Conservation (phyloP, 495 filamentous ascomycete species). For the Trichoderma asperelloides region DNA sequence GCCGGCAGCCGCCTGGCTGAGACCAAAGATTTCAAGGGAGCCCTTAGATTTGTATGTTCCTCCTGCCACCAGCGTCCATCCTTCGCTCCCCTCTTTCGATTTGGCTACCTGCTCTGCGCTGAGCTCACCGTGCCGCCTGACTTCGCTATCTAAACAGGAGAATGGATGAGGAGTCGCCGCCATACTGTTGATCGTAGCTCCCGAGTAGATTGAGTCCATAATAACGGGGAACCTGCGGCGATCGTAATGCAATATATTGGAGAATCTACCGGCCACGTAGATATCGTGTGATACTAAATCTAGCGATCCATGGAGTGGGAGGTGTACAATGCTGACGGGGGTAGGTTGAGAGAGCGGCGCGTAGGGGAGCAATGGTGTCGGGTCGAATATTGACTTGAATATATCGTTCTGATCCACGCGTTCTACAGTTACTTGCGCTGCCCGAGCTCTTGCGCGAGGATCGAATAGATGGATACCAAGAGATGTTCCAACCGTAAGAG, state of each 20-base stretch:
- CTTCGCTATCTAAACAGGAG: constrained; percentile 42
- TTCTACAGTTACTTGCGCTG: constrained; percentile 18
- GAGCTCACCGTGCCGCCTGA: constrained; percentile 43
- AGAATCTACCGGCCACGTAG: constrained; percentile 82
- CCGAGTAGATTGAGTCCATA: constrained; percentile 69
- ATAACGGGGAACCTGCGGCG: constrained; percentile 76
- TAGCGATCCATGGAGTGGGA: constrained; percentile 41
- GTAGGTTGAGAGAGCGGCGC: constrained; percentile 73
- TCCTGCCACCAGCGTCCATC: constrained; percentile 65
- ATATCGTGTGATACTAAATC: constrained; percentile 51
- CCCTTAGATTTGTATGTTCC: constrained; percentile 95
- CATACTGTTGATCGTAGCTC: constrained; percentile 71
- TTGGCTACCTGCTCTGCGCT: constrained; percentile 41
- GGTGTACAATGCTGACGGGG: constrained; percentile 73
- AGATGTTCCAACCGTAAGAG: constrained; percentile 79
- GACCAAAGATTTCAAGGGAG: constrained; percentile 77
- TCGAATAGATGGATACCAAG: constrained; percentile 80
- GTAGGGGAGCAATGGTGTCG: constrained; percentile 44
- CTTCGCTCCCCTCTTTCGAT: constrained; percentile 40
- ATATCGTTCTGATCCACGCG: constrained; percentile 29
- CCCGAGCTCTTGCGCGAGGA: constrained; percentile 38
- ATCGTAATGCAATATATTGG: constrained; percentile 83
- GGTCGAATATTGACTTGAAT: constrained; percentile 23
- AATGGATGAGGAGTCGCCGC: constrained; percentile 64
- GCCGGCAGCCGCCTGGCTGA: constrained; percentile 27